phyloP scores from a whole-genome alignment of 495 filamentous ascomycete genomes.

The Neurospora sp. region DNA sequence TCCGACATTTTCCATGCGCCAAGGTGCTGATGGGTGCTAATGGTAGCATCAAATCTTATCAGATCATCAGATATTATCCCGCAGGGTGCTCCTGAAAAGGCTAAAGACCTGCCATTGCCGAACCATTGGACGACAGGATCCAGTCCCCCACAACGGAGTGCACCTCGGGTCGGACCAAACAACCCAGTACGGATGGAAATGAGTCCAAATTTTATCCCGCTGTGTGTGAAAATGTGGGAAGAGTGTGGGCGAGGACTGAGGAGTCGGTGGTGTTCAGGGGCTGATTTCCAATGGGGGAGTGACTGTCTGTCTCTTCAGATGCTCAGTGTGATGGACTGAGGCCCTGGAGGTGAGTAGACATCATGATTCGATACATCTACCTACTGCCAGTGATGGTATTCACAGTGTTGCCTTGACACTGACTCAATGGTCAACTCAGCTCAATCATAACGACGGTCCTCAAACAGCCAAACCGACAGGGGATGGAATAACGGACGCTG shows the following conservation, averaged over 20 bases:
- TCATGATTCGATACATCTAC: too few relatives aligned
- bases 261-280: not conserved
- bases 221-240: not conserved
- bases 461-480: not conserved
- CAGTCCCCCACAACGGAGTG: slow-evolving; percentile 6
- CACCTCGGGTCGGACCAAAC: not conserved
- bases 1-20: slow-evolving; percentile 15
- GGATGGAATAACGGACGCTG: not conserved
- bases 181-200: not conserved
- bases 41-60: slow-evolving; percentile 30
- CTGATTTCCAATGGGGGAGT: not conserved
- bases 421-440: not conserved
- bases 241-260: not conserved
- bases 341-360: too few relatives aligned
- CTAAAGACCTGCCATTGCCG: slow-evolving; percentile 2
- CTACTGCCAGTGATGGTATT: too few relatives aligned
- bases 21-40: slow-evolving; percentile 3
- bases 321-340: too few relatives aligned
- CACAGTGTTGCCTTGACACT: not conserved
- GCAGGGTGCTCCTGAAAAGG: not conserved
- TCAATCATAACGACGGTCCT: not conserved
- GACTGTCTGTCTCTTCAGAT: too few relatives aligned
- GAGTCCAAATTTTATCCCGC: not conserved
- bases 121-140: not conserved
- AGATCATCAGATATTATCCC: slow-evolving; percentile 35